Base-by-base conservation (phyloP, 2,329 filamentous ascomycete genomes). In the Sordariomycetes sp. region DNA sequence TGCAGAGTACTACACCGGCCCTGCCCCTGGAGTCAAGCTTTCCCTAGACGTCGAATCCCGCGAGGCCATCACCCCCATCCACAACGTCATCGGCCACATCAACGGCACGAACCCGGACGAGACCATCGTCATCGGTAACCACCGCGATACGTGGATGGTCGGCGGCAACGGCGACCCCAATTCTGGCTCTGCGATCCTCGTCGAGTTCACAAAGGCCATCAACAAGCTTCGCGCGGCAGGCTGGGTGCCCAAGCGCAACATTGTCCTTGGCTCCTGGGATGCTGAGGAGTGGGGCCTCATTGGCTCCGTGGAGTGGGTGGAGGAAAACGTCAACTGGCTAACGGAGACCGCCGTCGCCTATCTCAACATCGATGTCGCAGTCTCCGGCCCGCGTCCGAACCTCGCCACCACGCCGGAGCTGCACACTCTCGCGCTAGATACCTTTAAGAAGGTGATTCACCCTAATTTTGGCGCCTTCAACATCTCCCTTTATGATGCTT, bases 101-200 rank as follows among this genome's bases (percentile, higher is more conserved):
- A 91, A 91, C 61, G 89, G 89, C 8, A 85, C 84, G 1, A 79
- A 89, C 53, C 69, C 79, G 0, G 86, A 91, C 59, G 88, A 92
- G 64, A 88, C 90, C 0, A 75, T 94, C 36, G 75, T 95, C 10
- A 73, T 91, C 56, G 89, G 89, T 4, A 94, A 92, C 63, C 89
- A 94, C 65, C 80, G 88, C 28, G 89, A 94, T 68, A 86, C 88
- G 0, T 92, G 88, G 88, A 85, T 90, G 66, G 81, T 86, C 52
- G 89, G 89, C n/a, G 89, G 89, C 25, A 87, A 88, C n/a, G 87
- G 80, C 3, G 89, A 94, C 62, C 89, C 89, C 0, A 91, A 91
- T 70, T 88, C 85, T 60, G 89, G 89, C 55, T 89, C 85, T 10
- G 86, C 89, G 1, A 81, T 85, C 1, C 71, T 94, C 17, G 87